Base-by-base conservation (phyloP, 148 eudicot species). In the Dysphania ambrosioides region DNA sequence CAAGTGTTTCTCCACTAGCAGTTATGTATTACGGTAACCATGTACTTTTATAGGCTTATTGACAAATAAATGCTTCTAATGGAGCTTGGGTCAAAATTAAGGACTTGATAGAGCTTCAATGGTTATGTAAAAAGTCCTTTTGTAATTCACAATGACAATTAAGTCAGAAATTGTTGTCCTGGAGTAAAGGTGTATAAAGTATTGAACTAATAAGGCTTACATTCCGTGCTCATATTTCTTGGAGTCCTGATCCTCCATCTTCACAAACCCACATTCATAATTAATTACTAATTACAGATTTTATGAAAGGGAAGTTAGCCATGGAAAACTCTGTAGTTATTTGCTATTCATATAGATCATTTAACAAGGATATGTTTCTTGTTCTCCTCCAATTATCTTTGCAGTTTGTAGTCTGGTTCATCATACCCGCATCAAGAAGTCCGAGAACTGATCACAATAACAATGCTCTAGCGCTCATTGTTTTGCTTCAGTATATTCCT, bases 341-440 rank as follows among this genome's bases (percentile, higher is more conserved):
- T 47, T 47, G 5, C 15, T 47, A 47, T 47, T 47, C 16, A 13
- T 47, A 47, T 47, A 47, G 32, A 18, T 44, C 61, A 35, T 34
- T 56, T 24, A 19, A 34, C 10, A 12, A 5, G 2, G 36, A 26
- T 51, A 41, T 35, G 57, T 66, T 68, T 77, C 9, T 34, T 34
- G 5, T 16, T 31, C 53, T 66, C 23, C n/a, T 68, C 30, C 3
- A 16, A 65, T 38, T 51, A 7, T 56, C 27, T 76, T 18, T 80
- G 88, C 95, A 96, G 99, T 79, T 96, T 66, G 88, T 96, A 75
- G 89, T 92, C 69, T 96, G 99, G 99, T 90, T 92, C 80, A 85
- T 96, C 67, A 96, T 96, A 77, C 97, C 99, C 31, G 91, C 91
- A 27, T 82, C 91, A 24, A 88, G 97, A 80, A 88, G 79, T 83